A percentile compares a stretch with the other conserved stretches of the same genome.
These are phyloP conservation scores for Tuber indicum DNA, from an alignment of 495 filamentous ascomycete species.

Conservation along the genomic window DNA sequence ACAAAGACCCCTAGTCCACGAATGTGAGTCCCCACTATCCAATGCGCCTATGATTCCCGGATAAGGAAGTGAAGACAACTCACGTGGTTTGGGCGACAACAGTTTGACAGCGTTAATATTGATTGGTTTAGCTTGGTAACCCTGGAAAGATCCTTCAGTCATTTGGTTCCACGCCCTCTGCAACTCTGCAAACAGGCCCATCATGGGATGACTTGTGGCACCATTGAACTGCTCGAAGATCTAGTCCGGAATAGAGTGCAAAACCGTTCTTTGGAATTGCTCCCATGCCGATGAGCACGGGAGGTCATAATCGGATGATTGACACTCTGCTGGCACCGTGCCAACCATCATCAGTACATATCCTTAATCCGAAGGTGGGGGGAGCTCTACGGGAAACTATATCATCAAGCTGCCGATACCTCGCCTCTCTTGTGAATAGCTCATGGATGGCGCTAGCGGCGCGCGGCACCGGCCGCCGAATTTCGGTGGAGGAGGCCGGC, in stretches of 20 bases:
- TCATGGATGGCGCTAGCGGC: constrained; percentile 79
- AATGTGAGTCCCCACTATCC: neutral
- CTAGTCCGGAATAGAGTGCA: constrained; percentile 76
- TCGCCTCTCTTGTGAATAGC: constrained; percentile 62
- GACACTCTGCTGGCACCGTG: constrained; percentile 57
- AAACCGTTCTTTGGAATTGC: constrained; percentile 75
- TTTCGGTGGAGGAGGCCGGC: constrained; percentile 28
- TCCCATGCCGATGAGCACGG: constrained; percentile 62
- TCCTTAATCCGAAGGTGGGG: constrained; percentile 13
- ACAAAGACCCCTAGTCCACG: constrained; percentile 69
- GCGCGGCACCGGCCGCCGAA: constrained; percentile 62
- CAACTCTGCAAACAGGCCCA: constrained; percentile 88
- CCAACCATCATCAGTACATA: neutral
- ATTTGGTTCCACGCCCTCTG: constrained; percentile 97
- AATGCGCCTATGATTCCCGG: neutral
- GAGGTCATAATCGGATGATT: constrained; percentile 86
- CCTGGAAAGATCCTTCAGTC: constrained; percentile 44
- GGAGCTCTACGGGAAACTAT: constrained; percentile 74
- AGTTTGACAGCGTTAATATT: constrained; percentile 80
- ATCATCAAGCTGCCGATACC: constrained; percentile 82
- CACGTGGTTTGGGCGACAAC: constrained; percentile 57
- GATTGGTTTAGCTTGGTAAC: constrained; percentile 81
- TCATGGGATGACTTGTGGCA: constrained; percentile 71
- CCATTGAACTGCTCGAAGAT: constrained; percentile 85
- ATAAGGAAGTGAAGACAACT: neutral